These are phyloP conservation scores for Entoloma clypeatum DNA, from an alignment of 1,284 basidiomycete genomes.

Conservation along the genomic window DNA sequence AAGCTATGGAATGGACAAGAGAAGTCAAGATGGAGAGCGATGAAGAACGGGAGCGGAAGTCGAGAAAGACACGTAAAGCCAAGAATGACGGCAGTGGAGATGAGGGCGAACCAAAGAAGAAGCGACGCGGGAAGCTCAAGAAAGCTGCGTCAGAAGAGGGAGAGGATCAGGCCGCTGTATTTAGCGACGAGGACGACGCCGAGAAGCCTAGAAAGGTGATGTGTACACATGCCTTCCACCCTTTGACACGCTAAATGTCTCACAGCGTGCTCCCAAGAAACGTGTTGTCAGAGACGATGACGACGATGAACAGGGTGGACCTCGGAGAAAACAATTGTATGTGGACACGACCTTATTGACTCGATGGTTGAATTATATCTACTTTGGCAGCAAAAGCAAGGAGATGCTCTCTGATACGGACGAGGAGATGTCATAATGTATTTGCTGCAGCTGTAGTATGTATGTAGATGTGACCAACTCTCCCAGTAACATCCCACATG, in stretches of 20 bases:
- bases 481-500: conserved; percentile 9
- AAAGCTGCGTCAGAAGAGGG: conserved; percentile 40
- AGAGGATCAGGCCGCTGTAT: conserved; percentile 54
- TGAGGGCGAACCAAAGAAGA: conserved; percentile 55
- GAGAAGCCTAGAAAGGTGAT: conserved; percentile 70
- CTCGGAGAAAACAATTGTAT: conserved; percentile 74
- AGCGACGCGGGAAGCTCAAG: conserved; percentile 50
- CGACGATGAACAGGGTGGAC: conserved; percentile 56
- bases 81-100: conserved; percentile 59
- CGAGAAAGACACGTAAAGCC: conserved; percentile 54
- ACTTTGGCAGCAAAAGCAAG: conserved; percentile 80
- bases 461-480: background rate
- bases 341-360: conserved; percentile 30
- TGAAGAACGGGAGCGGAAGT: conserved; percentile 68
- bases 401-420: conserved; percentile 76
- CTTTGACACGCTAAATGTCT: conserved; percentile 4
- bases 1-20: conserved; percentile 72
- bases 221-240: conserved; percentile 13
- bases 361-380: too few relatives aligned
- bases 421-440: conserved; percentile 50
- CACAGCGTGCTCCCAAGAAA: conserved; percentile 61
- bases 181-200: conserved; percentile 65
- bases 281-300: conserved; percentile 73
- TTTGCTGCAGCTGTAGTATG: conserved; percentile 2
- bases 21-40: conserved; percentile 68